Evolutionary conservation across 2,329 filamentous ascomycete genomes (phyloP).

Genomic region (Fusarium zealandicum): DNA sequence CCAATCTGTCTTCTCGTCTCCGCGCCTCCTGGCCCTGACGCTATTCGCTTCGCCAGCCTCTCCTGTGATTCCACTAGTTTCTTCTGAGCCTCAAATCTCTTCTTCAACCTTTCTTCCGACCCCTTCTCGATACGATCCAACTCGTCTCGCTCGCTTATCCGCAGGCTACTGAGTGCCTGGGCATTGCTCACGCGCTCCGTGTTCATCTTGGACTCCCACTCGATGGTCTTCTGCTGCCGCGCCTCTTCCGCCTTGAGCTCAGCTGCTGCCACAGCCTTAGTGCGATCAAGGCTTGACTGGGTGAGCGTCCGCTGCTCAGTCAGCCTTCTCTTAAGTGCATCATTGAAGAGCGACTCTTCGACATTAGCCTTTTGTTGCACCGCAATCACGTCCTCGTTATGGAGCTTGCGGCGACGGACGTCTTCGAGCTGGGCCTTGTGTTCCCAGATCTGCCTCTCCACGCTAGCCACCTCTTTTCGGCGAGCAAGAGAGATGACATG

Average conservation of each 20-base stretch:
- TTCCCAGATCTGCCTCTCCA: slow-evolving; percentile 59
- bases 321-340: slow-evolving; percentile 47
- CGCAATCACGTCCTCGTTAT: slow-evolving; percentile 53
- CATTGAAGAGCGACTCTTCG: slow-evolving; percentile 52
- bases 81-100: slow-evolving; percentile 58
- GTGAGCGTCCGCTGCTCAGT: slow-evolving; percentile 57
- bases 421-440: slow-evolving; percentile 61
- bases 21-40: slow-evolving; percentile 45
- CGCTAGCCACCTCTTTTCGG: slow-evolving; percentile 58
- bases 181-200: slow-evolving; percentile 56
- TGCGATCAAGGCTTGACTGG: slow-evolving; percentile 54
- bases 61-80: slow-evolving; percentile 59
- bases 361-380: slow-evolving; percentile 55
- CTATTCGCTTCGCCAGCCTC: slow-evolving; percentile 52
- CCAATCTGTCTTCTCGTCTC: slow-evolving; percentile 59
- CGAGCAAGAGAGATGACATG: slow-evolving; percentile 57
- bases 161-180: slow-evolving; percentile 57
- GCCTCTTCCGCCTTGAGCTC: slow-evolving; percentile 56
- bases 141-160: slow-evolving; percentile 59
- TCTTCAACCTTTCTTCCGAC: slow-evolving; percentile 55
- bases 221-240: slow-evolving; percentile 53
- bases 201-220: slow-evolving; percentile 58
- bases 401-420: slow-evolving; percentile 55
- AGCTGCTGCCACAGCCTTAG: slow-evolving; percentile 54
- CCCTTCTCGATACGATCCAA: slow-evolving; percentile 56